Evolutionary conservation across 129 eudicot genomes (phyloP), one percentile per base, ranked within the genome.

Genomic region (Sambucus nigra): DNA sequence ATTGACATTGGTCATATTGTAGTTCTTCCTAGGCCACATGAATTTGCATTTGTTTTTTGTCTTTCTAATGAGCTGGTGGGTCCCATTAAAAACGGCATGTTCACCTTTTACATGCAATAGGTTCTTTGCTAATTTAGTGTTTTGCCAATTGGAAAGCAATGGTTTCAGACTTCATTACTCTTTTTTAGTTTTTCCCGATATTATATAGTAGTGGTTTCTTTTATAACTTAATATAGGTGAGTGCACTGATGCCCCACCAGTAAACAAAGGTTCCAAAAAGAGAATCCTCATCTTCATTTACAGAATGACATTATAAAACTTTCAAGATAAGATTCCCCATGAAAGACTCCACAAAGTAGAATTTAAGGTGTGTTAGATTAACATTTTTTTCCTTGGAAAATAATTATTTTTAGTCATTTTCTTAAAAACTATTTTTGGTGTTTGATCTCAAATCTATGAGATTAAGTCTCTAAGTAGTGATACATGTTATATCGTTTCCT

Each of bases 241-340:
- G 61, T 73, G 79, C 64, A 19, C 46, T 50, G 29, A 44, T 52
- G n/a, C 64, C 68, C 65, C 61, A n/a, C n/a, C n/a, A n/a, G n/a
- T n/a, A n/a, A n/a, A n/a, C n/a, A n/a, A n/a, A n/a, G n/a, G n/a
- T n/a, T n/a, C n/a, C n/a, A n/a, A 64, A 31, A 55, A 59, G 54
- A 55, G 71, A 49, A 58, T 44, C 70, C 80, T 69, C 65, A 68
- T 78, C 84, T 53, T 67, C 68, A 39, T 26, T 18, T 15, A 41
- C 55, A 32, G 13, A 64, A 19, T 45, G 14, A 44, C 45, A 53
- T 19, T 44, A 45, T 44, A 59, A 58, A 25, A 51, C 7, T 61
- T 47, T 65, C 57, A 5, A 17, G 45, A 27, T 64, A 17, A 29
- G 42, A 40, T 21, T 47, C 47, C 20, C 53, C 27, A 9, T 50